These are phyloP conservation scores for Fusarium mangiferae DNA, from an alignment of 2,329 filamentous ascomycete genomes.

Conservation along the genomic window DNA sequence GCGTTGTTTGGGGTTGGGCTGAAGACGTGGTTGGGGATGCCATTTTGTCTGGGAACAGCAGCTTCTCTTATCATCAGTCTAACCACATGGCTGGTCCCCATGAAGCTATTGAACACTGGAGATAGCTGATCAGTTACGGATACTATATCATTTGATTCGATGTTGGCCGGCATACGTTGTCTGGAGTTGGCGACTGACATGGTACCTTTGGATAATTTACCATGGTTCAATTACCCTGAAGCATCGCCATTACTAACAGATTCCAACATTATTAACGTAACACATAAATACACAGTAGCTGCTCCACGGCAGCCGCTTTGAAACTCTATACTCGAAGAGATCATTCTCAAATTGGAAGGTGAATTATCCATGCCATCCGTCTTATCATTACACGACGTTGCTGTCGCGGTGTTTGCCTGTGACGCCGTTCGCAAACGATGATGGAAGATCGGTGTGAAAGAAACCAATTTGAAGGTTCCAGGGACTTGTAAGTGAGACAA, in stretches of 20 bases:
- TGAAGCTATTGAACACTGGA: neutral
- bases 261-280: neutral
- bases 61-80: conserved; percentile 23
- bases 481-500: neutral
- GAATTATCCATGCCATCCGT: neutral
- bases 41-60: conserved; percentile 35
- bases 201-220: too few species aligned
- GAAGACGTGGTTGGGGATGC: conserved; percentile 38
- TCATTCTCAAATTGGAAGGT: neutral
- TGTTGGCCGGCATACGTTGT: neutral
- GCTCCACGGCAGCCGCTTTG: neutral
- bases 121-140: neutral
- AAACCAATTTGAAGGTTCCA: neutral
- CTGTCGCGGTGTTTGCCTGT: neutral
- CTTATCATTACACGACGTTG: neutral
- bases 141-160: neutral
- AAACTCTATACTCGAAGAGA: conserved; percentile 1
- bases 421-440: neutral
- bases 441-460: neutral
- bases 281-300: neutral
- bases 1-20: conserved; percentile 41
- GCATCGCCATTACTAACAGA: neutral
- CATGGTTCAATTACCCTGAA: conserved; percentile 2
- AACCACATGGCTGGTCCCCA: conserved; percentile 26
- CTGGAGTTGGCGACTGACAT: neutral